These are phyloP conservation scores for Thalia dealbata DNA, from an alignment of 176 grass and related monocot species.

Conservation along the genomic window DNA sequence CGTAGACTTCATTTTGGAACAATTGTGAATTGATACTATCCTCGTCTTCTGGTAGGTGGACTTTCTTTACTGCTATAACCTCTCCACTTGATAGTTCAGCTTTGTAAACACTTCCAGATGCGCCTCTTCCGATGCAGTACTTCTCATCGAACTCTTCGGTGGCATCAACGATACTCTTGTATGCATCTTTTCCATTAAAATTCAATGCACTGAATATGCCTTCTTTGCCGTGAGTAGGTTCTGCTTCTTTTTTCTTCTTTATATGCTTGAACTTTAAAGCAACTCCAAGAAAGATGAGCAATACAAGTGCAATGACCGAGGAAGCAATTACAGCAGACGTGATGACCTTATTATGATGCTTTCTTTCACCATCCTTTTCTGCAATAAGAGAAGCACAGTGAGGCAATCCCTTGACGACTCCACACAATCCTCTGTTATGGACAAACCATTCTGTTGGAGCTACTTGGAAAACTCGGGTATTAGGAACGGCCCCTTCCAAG, in stretches of 20 bases:
- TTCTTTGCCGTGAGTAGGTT: too few relatives aligned
- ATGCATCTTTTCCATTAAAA: constrained; percentile 20
- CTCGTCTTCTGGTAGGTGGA: background rate
- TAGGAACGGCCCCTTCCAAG: too few relatives aligned
- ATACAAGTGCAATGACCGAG: background rate
- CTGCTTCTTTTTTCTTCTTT: background rate
- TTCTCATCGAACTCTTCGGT: constrained; percentile 17
- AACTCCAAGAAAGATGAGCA: too few relatives aligned
- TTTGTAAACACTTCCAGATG: constrained; percentile 20
- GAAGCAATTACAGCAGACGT: background rate
- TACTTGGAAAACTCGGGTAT: too few relatives aligned
- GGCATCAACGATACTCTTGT: constrained; percentile 13
- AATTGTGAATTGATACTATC: too few relatives aligned
- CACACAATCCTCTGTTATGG: too few relatives aligned
- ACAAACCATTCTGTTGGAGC: too few relatives aligned
- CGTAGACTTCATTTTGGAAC: constrained; percentile 12
- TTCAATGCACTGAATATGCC: constrained; percentile 7
- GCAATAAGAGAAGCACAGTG: background rate
- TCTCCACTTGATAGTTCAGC: background rate
- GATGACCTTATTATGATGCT: background rate
- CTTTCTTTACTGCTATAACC: constrained; percentile 19
- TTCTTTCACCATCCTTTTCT: too few relatives aligned
- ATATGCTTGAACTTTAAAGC: background rate
- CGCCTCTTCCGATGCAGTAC: constrained; percentile 13
- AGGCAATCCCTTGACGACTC: too few relatives aligned